Evolutionary conservation across 768 basidiomycete genomes (phyloP).

Genomic region (Butyriboletus loyo): DNA sequence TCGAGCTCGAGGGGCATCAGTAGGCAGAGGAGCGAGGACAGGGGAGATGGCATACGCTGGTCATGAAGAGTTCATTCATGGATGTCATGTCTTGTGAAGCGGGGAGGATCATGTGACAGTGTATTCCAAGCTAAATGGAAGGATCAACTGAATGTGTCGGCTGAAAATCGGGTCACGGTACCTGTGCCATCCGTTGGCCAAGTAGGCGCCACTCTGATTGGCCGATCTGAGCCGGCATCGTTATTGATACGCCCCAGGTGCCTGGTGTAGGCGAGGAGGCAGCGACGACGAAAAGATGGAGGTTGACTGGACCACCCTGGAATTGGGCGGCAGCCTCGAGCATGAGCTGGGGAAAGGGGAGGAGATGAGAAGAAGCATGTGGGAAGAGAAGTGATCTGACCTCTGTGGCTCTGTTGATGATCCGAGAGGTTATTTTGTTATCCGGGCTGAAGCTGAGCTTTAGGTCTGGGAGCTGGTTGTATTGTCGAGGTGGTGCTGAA

Average conservation of each 20-base stretch:
- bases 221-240: conserved; percentile 28
- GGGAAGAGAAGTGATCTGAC: conserved; percentile 29
- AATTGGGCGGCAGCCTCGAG: conserved; percentile 29
- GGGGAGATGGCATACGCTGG: conserved; percentile 33
- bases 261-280: conserved; percentile 43
- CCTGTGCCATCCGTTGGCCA: conserved; percentile 45
- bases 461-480: conserved; percentile 40
- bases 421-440: conserved; percentile 44
- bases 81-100: conserved; percentile 44
- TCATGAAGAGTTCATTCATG: conserved; percentile 48
- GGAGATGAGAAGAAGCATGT: not conserved
- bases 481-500: conserved; percentile 37
- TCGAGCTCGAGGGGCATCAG: conserved; percentile 19
- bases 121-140: conserved; percentile 46
- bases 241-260: conserved; percentile 22
- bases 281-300: conserved; percentile 56
- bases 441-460: conserved; percentile 41
- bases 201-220: conserved; percentile 42
- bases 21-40: not conserved
- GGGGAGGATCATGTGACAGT: conserved; percentile 56
- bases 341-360: conserved; percentile 21
- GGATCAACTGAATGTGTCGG: conserved; percentile 17
- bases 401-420: conserved; percentile 44
- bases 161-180: conserved; percentile 24
- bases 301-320: conserved; percentile 33